Base-by-base conservation (phyloP, 1,284 basidiomycete genomes). In the Malassezia psittaci region DNA sequence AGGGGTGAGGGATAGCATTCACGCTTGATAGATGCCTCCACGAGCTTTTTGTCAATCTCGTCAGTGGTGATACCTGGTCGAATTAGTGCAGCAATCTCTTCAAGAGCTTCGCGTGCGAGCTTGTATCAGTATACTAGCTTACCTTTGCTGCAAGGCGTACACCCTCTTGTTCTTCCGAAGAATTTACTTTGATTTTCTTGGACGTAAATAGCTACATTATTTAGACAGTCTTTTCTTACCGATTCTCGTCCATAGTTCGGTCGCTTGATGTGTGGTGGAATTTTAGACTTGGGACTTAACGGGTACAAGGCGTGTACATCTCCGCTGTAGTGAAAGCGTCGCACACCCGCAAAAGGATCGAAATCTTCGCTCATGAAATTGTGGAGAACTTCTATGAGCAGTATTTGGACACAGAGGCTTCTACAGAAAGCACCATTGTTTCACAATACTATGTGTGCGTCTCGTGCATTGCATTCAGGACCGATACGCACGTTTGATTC, bases 11-110 rank as follows among this genome's bases (percentile, higher is more conserved):
- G 94, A 77, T 98, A 98, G 43, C 88, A 84, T 67, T 89, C 84
- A 51, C 91, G 81, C 77, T 93, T 87, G 65, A 98, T 85, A 62
- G 82, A 87, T 16, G 87, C 94, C 62, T 88, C 83, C 77, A 98
- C 93, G n/a, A 94, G 90, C 64, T 96, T 85, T 64, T 84, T 84
- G 77, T 99, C 94, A 29, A 75, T 48, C 74, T 90, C 88, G 73
- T 98, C 90, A 1, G 94, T 96, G 2, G 93, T 96, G 51, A 96
- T 82, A 38, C 94, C 94, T 11, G 90, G 88, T 51, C 82, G 81
- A 63, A 96, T 79, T 68, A 84, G 81, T 0, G 89, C 82, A 0
- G 90, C 93, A 15, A 87, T 85, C 57, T 88, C 81, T 76, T 96
- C 90, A 18, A 98, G 81, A 10, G 98, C 85, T 78, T 98, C 89